phyloP scores from a whole-genome alignment of 805 yeast genomes.

The Teunomyces kruisii region DNA sequence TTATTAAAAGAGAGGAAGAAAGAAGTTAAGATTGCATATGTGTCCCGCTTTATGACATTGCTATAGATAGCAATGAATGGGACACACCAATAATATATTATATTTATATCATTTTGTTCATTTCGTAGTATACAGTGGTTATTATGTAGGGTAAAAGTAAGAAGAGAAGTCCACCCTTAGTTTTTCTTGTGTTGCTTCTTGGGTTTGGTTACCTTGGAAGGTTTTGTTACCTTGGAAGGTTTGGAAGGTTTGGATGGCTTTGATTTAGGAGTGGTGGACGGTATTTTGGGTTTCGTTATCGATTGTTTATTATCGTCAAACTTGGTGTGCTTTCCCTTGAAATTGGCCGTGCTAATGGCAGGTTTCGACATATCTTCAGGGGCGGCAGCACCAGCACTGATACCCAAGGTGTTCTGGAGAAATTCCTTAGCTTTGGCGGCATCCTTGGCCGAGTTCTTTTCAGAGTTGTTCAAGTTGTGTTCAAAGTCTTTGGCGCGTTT shows the following conservation, averaged over 20 bases:
- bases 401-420: conserved; percentile 43
- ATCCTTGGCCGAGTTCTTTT: conserved; percentile 19
- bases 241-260: background rate
- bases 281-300: background rate
- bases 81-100: background rate
- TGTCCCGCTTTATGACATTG: no score
- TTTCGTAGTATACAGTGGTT: background rate
- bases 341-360: conserved; percentile 53
- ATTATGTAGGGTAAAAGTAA: no score
- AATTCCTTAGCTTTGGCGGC: conserved; percentile 45
- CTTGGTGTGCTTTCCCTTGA: conserved; percentile 54
- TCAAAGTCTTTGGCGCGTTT: conserved; percentile 49
- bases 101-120: background rate
- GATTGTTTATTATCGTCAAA: conserved; percentile 29
- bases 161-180: background rate
- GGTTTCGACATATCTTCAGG: conserved; percentile 34
- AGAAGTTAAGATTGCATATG: no score
- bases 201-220: conserved; percentile 4
- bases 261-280: background rate
- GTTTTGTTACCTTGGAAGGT: no score
- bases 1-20: no score
- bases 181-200: conserved; percentile 4
- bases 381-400: conserved; percentile 33
- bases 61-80: no score
- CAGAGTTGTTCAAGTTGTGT: conserved; percentile 16